Evolutionary conservation across 805 yeast genomes (phyloP), one percentile per base, ranked within the genome.

Genomic region (Monosporozyma aquatica): DNA sequence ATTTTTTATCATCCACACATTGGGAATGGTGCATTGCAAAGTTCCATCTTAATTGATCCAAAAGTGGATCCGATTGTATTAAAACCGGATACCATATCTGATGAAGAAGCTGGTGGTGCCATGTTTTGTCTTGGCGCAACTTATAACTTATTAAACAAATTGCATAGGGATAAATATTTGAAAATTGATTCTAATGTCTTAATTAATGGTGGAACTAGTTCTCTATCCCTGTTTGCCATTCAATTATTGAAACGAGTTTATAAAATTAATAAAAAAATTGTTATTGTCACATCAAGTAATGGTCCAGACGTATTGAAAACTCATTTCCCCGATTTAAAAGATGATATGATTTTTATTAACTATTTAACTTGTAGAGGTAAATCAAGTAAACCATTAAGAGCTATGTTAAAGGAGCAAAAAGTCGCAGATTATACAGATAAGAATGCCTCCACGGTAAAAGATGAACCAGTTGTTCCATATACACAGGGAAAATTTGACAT

Each of bases 151-250:
- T 60, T 77, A 25, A 56, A 62, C 40, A 50, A 44, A 30, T 34
- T 61, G 30, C 37, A 53, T 46, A 40, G 47, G 49, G 53, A 47
- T 47, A 52, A 38, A 38, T 43, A 52, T 49, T 23, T 62, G 50
- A 68, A 67, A 30, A 61, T 64, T 4, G 66, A 67, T 10, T 62
- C 76, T 2, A 72, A 71, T 42, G 73, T 85, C 2, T 65, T 85
- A 36, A 67, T 87, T 32, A 69, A 83, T 46, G 95, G 95, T 41
- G 94, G 83, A n/a, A 78, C 85, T 2, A 75, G 92, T 2, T 68
- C 79, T n/a, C 83, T 82, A 9, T 95, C 92, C 2, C 58, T 75
- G 44, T 71, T 68, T 60, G 71, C 73, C 4, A 67, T 78, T 25
- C 87, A 81, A 55, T 52, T 84, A 22, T 72, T 80, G 18, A 80